Evolutionary conservation across 2,329 filamentous ascomycete genomes (phyloP).

Genomic region (Ophiocordyceps camponoti-floridani): DNA sequence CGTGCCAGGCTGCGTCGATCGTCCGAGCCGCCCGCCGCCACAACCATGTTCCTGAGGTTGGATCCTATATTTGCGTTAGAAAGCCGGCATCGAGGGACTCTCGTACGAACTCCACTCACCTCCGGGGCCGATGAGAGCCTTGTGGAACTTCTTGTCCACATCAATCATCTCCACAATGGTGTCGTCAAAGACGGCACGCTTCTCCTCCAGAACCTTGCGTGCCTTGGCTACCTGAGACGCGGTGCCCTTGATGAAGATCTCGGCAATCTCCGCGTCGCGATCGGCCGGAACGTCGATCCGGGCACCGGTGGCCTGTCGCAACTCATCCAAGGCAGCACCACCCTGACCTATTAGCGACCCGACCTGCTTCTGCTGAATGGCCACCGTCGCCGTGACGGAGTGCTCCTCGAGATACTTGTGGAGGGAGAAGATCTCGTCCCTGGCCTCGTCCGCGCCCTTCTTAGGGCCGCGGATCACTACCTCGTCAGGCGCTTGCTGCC

Average conservation of each 20-base stretch:
- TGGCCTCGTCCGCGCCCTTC: conserved; percentile 79
- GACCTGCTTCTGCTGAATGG: conserved; percentile 79
- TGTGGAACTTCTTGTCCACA: conserved; percentile 89
- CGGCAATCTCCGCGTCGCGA: conserved; percentile 56
- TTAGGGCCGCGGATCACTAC: conserved; percentile 82
- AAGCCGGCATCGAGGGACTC: background rate
- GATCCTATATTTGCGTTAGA: conserved; percentile 36
- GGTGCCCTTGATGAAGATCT: conserved; percentile 84
- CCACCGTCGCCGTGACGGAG: conserved; percentile 60
- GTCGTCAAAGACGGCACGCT: conserved; percentile 73
- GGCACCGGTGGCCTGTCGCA: conserved; percentile 69
- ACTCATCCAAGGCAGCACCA: conserved; percentile 76
- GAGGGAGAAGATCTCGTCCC: conserved; percentile 77
- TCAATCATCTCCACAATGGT: conserved; percentile 73
- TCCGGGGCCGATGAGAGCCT: conserved; percentile 70
- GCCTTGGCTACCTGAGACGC: conserved; percentile 82
- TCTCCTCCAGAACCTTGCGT: conserved; percentile 77
- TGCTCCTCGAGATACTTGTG: conserved; percentile 84
- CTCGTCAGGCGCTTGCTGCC: conserved; percentile 68
- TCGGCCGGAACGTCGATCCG: conserved; percentile 82
- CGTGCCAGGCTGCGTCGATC: conserved; percentile 71
- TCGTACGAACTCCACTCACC: conserved; percentile 40
- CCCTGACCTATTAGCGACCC: conserved; percentile 87
- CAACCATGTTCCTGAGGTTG: conserved; percentile 72
- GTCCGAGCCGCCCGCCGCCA: conserved; percentile 74